Evolutionary conservation across 2,329 filamentous ascomycete species (phyloP).

Genomic region (Trichoderma simmonsii): DNA sequence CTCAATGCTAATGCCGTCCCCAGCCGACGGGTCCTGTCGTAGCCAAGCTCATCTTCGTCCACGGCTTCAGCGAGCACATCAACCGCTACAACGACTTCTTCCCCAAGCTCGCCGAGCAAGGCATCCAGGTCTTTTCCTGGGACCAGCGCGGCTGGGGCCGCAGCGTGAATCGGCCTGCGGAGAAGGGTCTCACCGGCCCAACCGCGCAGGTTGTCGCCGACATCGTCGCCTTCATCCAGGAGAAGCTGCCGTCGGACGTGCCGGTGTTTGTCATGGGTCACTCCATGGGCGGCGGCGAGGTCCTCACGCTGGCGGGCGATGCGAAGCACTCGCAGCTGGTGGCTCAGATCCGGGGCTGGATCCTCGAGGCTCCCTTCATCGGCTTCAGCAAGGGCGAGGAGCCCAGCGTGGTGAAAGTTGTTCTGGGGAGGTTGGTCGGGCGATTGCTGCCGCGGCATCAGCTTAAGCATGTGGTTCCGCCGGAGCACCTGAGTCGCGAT

Average conservation of each 20-base stretch:
- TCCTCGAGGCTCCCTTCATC: slow-evolving; percentile 77
- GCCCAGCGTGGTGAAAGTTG: slow-evolving; percentile 62
- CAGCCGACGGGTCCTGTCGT: slow-evolving; percentile 55
- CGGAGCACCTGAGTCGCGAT: slow-evolving; percentile 65
- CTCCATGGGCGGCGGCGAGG: slow-evolving; percentile 84
- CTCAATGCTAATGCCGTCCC: not conserved
- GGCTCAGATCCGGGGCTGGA: slow-evolving; percentile 64
- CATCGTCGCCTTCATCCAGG: slow-evolving; percentile 70
- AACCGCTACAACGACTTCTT: slow-evolving; percentile 76
- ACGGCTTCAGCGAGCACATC: slow-evolving; percentile 87
- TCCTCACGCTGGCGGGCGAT: slow-evolving; percentile 58
- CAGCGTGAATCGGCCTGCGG: slow-evolving; percentile 57
- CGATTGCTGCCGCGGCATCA: slow-evolving; percentile 66
- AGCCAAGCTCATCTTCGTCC: slow-evolving; percentile 77
- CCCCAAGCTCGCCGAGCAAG: slow-evolving; percentile 62
- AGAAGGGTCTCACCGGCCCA: slow-evolving; percentile 70
- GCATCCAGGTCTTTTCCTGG: slow-evolving; percentile 73
- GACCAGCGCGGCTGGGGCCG: slow-evolving; percentile 91
- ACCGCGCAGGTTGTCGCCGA: slow-evolving; percentile 72
- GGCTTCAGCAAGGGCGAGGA: slow-evolving; percentile 63
- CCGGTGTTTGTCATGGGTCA: slow-evolving; percentile 86
- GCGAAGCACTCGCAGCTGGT: slow-evolving; percentile 53
- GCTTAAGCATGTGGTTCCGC: slow-evolving; percentile 62
- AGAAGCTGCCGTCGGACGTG: slow-evolving; percentile 49
- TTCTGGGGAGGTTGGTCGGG: slow-evolving; percentile 64